phyloP scores from a whole-genome alignment of 208 protist genomes.

The Leishmania gerbilli region DNA sequence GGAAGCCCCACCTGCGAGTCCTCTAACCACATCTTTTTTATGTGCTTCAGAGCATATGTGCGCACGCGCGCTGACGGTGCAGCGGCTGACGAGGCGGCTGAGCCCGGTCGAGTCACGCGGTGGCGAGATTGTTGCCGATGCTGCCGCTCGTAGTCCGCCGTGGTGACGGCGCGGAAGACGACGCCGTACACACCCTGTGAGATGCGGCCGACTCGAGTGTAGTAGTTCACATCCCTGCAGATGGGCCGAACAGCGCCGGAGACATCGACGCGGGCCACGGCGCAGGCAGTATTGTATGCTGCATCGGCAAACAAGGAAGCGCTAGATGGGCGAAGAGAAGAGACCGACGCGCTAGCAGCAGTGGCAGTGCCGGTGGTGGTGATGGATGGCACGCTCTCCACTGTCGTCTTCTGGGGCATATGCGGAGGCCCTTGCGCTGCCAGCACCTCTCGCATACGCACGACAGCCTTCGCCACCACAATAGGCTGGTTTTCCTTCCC shows the following conservation, averaged over 20 bases:
- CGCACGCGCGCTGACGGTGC: not conserved
- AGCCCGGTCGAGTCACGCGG: conserved; percentile 6
- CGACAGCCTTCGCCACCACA: conserved; percentile 6
- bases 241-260: conserved; percentile 32
- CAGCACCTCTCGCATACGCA: conserved; percentile 14
- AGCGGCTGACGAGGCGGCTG: not conserved
- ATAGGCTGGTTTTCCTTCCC: not conserved
- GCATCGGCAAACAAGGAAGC: conserved; percentile 25
- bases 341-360: not conserved
- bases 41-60: conserved; percentile 79
- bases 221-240: conserved; percentile 71
- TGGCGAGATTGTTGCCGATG: not conserved
- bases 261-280: conserved; percentile 35
- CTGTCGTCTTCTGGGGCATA: not conserved
- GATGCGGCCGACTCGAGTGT: conserved; percentile 47
- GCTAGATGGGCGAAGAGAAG: not conserved
- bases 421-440: not conserved
- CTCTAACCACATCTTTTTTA: conserved; percentile 77
- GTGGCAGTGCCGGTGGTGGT: not conserved
- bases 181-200: conserved; percentile 88
- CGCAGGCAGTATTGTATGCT: conserved; percentile 24
- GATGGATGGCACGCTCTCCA: not conserved
- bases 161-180: conserved; percentile 55
- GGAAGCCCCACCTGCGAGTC: conserved; percentile 84
- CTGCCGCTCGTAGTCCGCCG: conserved; percentile 9